Percentiles rank a stretch among this genome's conserved stretches.
phyloP scores from a whole-genome alignment of 2,329 filamentous ascomycete species.

The Dissoconium aciculare region DNA sequence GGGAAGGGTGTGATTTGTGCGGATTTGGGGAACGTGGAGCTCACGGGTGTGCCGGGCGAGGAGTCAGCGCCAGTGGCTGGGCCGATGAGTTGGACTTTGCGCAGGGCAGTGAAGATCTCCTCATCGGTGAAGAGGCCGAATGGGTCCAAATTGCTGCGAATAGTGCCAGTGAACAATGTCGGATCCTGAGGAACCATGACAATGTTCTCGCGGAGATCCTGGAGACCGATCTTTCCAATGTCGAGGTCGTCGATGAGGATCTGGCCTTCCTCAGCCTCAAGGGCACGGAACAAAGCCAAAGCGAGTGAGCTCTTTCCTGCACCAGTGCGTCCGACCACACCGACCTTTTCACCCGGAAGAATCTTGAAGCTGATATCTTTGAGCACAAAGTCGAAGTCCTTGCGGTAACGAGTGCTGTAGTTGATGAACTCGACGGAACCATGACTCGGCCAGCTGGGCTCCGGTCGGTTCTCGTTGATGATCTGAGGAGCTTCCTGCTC shows the following conservation, averaged over 20 bases:
- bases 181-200: constrained; percentile 97
- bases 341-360: constrained; percentile 74
- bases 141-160: constrained; percentile 83
- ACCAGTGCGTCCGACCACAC: constrained; percentile 87
- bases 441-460: constrained; percentile 67
- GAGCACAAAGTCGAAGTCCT: constrained; percentile 75
- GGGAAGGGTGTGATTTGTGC: constrained; percentile 22
- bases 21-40: constrained; percentile 17
- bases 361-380: constrained; percentile 77
- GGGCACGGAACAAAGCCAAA: constrained; percentile 77
- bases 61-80: constrained; percentile 29
- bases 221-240: constrained; percentile 77
- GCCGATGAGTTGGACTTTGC: constrained; percentile 76
- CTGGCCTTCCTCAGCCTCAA: constrained; percentile 80
- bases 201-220: constrained; percentile 80
- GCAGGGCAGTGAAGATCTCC: constrained; percentile 72
- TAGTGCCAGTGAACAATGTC: constrained; percentile 82
- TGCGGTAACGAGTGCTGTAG: constrained; percentile 79
- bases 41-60: constrained; percentile 26
- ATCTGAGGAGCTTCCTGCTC: constrained; percentile 78
- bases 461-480: constrained; percentile 63
- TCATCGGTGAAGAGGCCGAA: constrained; percentile 81
- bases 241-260: constrained; percentile 88
- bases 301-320: constrained; percentile 94
- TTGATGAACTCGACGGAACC: constrained; percentile 76